Evolutionary conservation across 2,329 filamentous ascomycete species (phyloP).

Genomic region (Fusarium secorum): DNA sequence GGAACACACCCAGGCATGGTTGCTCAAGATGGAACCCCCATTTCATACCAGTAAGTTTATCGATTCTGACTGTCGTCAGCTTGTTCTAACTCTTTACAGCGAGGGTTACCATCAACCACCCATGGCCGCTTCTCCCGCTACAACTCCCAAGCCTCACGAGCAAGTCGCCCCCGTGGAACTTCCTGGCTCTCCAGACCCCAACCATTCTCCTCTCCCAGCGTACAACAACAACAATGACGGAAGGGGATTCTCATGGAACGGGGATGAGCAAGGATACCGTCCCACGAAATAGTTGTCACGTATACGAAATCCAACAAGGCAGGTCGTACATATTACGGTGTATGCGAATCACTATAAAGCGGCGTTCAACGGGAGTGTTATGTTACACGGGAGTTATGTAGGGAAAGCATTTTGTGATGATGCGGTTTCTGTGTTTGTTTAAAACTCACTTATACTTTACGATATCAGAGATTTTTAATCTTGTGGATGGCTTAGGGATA

Average conservation of each 20-base stretch:
- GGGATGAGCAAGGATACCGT: slow-evolving; percentile 42
- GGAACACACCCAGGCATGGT: slow-evolving; percentile 33
- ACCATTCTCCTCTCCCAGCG: slow-evolving; percentile 47
- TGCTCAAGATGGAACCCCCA: slow-evolving; percentile 31
- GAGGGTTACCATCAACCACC: slow-evolving; percentile 25
- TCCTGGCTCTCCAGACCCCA: slow-evolving; percentile 43
- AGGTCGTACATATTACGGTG: slow-evolving; percentile 13
- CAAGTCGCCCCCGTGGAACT: slow-evolving; percentile 46
- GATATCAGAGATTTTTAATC: slow-evolving; percentile 19
- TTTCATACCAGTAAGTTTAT: slow-evolving; percentile 43
- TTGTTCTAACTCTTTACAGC: slow-evolving; percentile 5
- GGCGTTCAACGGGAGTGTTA: slow-evolving; percentile 17
- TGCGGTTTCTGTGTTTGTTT: slow-evolving; percentile 2
- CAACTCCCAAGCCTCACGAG: slow-evolving; percentile 32
- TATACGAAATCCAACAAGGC: neutral
- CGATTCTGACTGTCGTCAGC: neutral
- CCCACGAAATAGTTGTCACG: slow-evolving; percentile 26
- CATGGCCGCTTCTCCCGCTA: slow-evolving; percentile 19
- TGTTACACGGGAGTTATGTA: slow-evolving; percentile 21
- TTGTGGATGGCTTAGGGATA: neutral
- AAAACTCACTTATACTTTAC: slow-evolving; percentile 3
- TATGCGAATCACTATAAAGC: neutral
- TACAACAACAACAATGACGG: slow-evolving; percentile 37
- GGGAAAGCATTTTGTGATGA: slow-evolving; percentile 7
- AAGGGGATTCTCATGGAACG: slow-evolving; percentile 45